A percentile compares a stretch with the other conserved stretches of the same genome.
These are phyloP conservation scores for Penicillium cinerascens DNA, from an alignment of 495 filamentous ascomycete genomes.

Conservation along the genomic window DNA sequence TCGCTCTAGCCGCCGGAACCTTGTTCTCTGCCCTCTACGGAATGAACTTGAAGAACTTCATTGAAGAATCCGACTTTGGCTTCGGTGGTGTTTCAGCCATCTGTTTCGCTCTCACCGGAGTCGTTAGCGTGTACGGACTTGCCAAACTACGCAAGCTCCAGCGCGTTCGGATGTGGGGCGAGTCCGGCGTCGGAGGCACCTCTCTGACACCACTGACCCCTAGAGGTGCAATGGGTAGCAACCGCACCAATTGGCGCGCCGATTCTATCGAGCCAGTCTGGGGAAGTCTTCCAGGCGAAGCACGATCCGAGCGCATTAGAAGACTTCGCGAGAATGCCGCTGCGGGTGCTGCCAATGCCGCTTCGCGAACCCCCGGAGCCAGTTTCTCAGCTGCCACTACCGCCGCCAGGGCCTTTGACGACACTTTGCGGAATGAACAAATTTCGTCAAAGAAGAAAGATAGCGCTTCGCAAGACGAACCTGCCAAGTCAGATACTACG, in stretches of 20 bases:
- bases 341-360: conserved; percentile 19
- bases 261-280: conserved; percentile 46
- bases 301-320: conserved; percentile 40
- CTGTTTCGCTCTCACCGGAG: conserved; percentile 66
- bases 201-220: conserved; percentile 32
- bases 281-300: conserved; percentile 45
- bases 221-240: conserved; percentile 17
- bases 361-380: conserved; percentile 11
- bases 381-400: no score
- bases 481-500: neutral
- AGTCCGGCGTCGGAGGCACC: conserved; percentile 37
- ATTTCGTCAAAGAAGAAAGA: neutral
- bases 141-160: conserved; percentile 81
- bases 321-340: conserved; percentile 38
- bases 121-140: conserved; percentile 78
- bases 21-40: conserved; percentile 96
- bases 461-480: neutral
- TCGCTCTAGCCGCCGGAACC: conserved; percentile 87
- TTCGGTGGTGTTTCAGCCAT: conserved; percentile 70
- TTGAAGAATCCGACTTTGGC: conserved; percentile 91
- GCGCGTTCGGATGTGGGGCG: conserved; percentile 81
- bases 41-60: conserved; percentile 98
- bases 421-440: neutral
- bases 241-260: conserved; percentile 44
- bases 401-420: conserved; percentile 12